phyloP scores from a whole-genome alignment of 176 grass and related monocot species.

The Calamus simplicifolius region DNA sequence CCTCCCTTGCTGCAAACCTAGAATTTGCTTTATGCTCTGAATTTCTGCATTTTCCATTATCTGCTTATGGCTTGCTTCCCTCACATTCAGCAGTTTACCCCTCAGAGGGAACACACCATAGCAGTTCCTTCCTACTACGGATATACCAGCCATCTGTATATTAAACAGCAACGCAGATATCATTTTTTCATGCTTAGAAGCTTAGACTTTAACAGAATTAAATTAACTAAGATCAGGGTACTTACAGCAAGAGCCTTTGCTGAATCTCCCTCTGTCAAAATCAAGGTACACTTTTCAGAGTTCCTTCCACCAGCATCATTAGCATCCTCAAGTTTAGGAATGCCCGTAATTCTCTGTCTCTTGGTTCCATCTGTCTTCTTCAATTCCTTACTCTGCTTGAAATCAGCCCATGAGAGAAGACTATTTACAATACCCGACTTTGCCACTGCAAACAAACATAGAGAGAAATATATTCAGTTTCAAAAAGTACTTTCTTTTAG shows the following conservation, averaged over 20 bases:
- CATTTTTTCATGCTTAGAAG: background rate
- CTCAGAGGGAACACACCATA: slow-evolving; percentile 92
- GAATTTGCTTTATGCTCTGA: slow-evolving; percentile 79
- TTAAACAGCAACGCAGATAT: background rate
- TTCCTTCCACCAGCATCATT: slow-evolving; percentile 80
- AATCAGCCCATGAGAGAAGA: slow-evolving; percentile 84
- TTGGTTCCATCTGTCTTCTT: slow-evolving; percentile 92
- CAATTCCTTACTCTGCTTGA: slow-evolving; percentile 77
- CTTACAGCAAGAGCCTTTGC: slow-evolving; percentile 92
- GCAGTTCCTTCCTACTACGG: slow-evolving; percentile 54
- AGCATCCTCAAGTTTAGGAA: slow-evolving; percentile 90
- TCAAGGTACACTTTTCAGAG: slow-evolving; percentile 69
- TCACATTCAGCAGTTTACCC: slow-evolving; percentile 81
- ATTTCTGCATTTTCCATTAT: slow-evolving; percentile 85
- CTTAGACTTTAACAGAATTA: background rate
- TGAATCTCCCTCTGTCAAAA: slow-evolving; percentile 94
- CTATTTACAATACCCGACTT: slow-evolving; percentile 44
- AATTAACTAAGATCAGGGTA: background rate
- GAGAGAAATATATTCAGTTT: no score
- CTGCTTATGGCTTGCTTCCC: slow-evolving; percentile 80
- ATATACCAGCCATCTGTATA: slow-evolving; percentile 73
- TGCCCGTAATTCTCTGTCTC: slow-evolving; percentile 51
- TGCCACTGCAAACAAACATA: slow-evolving; percentile 36
- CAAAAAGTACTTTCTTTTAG: no score
- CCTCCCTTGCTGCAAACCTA: slow-evolving; percentile 86